A percentile compares a stretch with the other conserved stretches of the same genome.
Evolutionary conservation across 2,329 filamentous ascomycete species (phyloP).

Genomic region (Dryadomyces quercus-mongolicae): DNA sequence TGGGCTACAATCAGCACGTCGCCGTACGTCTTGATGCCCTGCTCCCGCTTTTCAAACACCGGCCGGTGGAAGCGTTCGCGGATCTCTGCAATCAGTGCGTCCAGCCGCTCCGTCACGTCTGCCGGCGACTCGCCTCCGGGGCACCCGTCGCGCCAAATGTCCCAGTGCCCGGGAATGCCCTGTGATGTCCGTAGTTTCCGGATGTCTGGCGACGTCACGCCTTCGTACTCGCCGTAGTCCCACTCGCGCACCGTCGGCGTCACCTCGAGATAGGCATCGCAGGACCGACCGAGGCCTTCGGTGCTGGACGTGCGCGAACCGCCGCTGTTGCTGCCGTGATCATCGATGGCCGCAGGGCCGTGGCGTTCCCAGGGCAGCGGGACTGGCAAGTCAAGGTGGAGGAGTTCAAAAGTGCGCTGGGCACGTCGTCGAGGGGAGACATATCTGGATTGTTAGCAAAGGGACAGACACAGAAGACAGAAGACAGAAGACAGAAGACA

Average conservation of each 20-base stretch:
- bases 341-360: slow-evolving; percentile 18
- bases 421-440: slow-evolving; percentile 79
- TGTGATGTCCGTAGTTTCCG: slow-evolving; percentile 40
- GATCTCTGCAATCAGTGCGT: slow-evolving; percentile 66
- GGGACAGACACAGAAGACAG: neutral
- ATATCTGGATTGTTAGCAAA: slow-evolving; percentile 38
- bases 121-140: slow-evolving; percentile 70
- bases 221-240: slow-evolving; percentile 84
- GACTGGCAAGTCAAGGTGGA: slow-evolving; percentile 59
- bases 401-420: slow-evolving; percentile 79
- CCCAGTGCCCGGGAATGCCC: slow-evolving; percentile 52
- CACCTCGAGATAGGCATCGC: slow-evolving; percentile 50
- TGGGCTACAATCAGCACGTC: slow-evolving; percentile 78
- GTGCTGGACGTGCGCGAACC: neutral
- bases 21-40: slow-evolving; percentile 31
- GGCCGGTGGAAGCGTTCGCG: slow-evolving; percentile 46
- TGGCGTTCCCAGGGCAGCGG: slow-evolving; percentile 58
- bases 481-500: neutral
- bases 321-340: slow-evolving; percentile 8
- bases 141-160: slow-evolving; percentile 86
- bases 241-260: slow-evolving; percentile 69
- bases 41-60: slow-evolving; percentile 17
- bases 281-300: slow-evolving; percentile 24
- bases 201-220: slow-evolving; percentile 62
- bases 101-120: slow-evolving; percentile 60